These are phyloP conservation scores for Ceratocystis huliohia DNA, from an alignment of 2,329 filamentous ascomycete genomes.

Conservation along the genomic window DNA sequence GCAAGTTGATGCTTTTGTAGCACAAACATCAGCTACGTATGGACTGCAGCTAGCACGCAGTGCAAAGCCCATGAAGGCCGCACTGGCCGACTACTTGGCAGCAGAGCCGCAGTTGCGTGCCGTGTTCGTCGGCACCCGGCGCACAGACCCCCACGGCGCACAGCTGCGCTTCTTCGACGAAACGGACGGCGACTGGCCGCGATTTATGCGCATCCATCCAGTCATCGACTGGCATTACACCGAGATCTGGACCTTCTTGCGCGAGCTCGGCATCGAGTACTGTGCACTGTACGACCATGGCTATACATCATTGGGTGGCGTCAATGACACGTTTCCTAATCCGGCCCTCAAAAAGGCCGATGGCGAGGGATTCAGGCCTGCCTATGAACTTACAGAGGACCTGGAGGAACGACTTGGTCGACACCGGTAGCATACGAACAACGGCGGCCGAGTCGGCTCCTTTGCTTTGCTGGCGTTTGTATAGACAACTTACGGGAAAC, in stretches of 20 bases:
- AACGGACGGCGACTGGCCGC: constrained; percentile 82
- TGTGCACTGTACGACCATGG: constrained; percentile 76
- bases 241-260: constrained; percentile 86
- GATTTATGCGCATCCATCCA: constrained; percentile 85
- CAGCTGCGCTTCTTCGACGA: constrained; percentile 68
- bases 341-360: constrained; percentile 46
- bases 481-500: constrained; percentile 3
- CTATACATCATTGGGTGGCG: constrained; percentile 86
- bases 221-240: constrained; percentile 96
- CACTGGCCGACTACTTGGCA: constrained; percentile 79
- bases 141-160: constrained; percentile 84
- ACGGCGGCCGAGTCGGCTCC: too few species aligned
- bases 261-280: constrained; percentile 66
- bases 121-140: constrained; percentile 66
- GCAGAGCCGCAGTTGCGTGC: constrained; percentile 65
- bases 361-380: constrained; percentile 46
- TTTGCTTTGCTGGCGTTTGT: neutral
- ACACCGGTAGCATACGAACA: constrained; percentile 29
- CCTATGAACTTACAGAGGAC: constrained; percentile 63
- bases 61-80: constrained; percentile 80
- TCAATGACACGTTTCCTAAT: constrained; percentile 78
- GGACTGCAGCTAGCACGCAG: constrained; percentile 71
- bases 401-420: constrained; percentile 67
- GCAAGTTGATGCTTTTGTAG: constrained; percentile 79
- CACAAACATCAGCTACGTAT: constrained; percentile 93